Evolutionary conservation across 768 basidiomycete species (phyloP), one percentile per base, ranked within the genome.

Genomic region (Pulveroboletus sp.): DNA sequence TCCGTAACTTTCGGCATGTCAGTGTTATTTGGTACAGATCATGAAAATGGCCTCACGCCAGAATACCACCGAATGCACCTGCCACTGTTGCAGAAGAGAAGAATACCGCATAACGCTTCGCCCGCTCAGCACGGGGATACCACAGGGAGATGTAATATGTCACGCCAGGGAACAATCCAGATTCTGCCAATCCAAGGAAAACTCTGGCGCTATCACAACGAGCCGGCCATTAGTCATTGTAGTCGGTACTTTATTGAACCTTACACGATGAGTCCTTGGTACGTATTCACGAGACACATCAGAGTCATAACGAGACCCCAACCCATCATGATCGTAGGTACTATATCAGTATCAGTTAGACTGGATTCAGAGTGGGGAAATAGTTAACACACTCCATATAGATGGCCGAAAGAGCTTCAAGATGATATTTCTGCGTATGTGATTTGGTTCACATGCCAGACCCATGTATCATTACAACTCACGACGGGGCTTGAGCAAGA

Each of bases 61-160:
- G 64, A 34, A 78, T 56, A 33, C 77, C 76, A 40, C 76, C 74
- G 60, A 65, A 78, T 53, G 65, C 60, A 33, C 70, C 80, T 23
- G 79, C 74, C 44, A 77, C 59, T 1, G 79, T 80, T 5, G 79
- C 79, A 41, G 79, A 77, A 10, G 75, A 75, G 65, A 81, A 81
- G 70, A 83, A 82, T 21, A 82, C 68, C 6, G 80, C 77, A 41
- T 79, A 70, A 29, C 81, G 75, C 47, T 67, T 64, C 4, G 77
- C 79, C 43, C 79, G 75, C 58, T 83, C 81, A 42, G 67, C 65
- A 37, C 75, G 67, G 16, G 77, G 71, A 58, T 85, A 78, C 80
- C 80, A 82, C 40, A 78, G 64, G 6, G 76, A 77, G 34, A 80
- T 63, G 40, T 66, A 69, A 47, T 71, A 75, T 4, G 67, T 64